Evolutionary conservation across 78 protist species (phyloP).

Genomic region (Chrysochromulina parva): DNA sequence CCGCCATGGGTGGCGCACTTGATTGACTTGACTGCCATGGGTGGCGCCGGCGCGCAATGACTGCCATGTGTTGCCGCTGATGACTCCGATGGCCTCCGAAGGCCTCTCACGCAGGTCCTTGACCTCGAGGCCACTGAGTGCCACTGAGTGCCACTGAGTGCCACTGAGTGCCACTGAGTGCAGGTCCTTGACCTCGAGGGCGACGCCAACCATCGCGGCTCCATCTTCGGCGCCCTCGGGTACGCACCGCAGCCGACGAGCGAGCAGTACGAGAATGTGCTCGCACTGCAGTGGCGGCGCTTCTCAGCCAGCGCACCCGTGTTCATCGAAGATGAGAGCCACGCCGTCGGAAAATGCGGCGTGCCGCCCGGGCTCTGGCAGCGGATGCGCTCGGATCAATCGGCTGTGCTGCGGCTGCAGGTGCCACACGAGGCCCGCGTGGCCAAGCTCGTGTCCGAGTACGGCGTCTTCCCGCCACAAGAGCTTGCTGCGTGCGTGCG

Average conservation of each 20-base stretch:
- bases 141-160: too few relatives aligned
- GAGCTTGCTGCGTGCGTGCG: constrained; percentile 9
- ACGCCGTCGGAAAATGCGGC: not conserved
- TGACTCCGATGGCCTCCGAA: too few relatives aligned
- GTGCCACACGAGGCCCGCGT: not conserved
- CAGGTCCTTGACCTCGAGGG: not conserved
- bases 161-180: not conserved
- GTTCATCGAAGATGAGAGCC: not conserved
- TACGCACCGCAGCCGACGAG: not conserved
- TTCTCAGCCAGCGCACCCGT: not conserved
- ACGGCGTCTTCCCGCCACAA: not conserved
- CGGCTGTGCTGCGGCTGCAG: not conserved
- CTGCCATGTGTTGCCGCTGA: too few relatives aligned
- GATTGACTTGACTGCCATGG: too few relatives aligned
- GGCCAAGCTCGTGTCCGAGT: not conserved
- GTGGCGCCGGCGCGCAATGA: too few relatives aligned
- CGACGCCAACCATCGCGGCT: not conserved
- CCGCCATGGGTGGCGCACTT: not conserved
- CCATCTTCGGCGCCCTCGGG: constrained; percentile 5
- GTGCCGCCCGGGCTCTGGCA: constrained; percentile 3
- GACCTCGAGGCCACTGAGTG: too few relatives aligned
- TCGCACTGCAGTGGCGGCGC: not conserved
- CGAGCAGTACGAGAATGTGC: not conserved
- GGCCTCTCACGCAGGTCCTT: too few relatives aligned
- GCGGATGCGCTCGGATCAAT: not conserved